A percentile compares a stretch with the other conserved stretches of the same genome.
Evolutionary conservation across 371 early-diverging fungal genomes (phyloP).

Genomic region (Haplosporangium sp.): DNA sequence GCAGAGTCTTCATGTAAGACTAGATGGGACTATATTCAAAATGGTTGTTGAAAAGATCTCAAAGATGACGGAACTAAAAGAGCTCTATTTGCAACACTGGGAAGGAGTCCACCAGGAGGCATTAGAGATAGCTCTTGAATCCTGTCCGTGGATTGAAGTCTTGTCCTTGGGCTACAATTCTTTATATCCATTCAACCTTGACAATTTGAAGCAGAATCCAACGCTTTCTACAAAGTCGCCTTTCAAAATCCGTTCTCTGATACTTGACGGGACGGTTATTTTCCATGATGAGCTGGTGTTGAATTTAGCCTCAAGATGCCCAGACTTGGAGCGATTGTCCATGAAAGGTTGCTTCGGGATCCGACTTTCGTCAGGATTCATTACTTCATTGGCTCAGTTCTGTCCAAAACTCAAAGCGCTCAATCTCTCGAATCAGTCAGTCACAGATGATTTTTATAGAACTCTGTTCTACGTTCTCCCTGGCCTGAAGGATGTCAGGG

Average conservation of each 20-base stretch:
- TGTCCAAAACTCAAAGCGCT: constrained; percentile 15
- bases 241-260: constrained; percentile 24
- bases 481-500: constrained; percentile 16
- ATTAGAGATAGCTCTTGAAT: constrained; percentile 13
- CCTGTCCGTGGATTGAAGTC: constrained; percentile 23
- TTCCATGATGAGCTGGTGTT: constrained; percentile 32
- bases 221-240: background rate
- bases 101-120: constrained; percentile 30
- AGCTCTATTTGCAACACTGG: constrained; percentile 42
- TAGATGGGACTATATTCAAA: constrained; percentile 25
- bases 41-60: constrained; percentile 11
- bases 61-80: constrained; percentile 25
- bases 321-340: constrained; percentile 18
- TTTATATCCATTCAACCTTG: constrained; percentile 33
- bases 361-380: constrained; percentile 23
- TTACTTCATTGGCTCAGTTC: constrained; percentile 4
- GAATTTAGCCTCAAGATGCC: constrained; percentile 30
- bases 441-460: constrained; percentile 20
- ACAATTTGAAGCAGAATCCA: constrained; percentile 12
- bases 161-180: constrained; percentile 36
- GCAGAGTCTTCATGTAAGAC: constrained; percentile 18
- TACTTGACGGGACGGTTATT: constrained; percentile 28
- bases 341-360: constrained; percentile 42
- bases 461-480: constrained; percentile 20
- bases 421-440: constrained; percentile 31